phyloP scores from a whole-genome alignment of 2,329 filamentous ascomycete species.

The Epichloe hybrida region DNA sequence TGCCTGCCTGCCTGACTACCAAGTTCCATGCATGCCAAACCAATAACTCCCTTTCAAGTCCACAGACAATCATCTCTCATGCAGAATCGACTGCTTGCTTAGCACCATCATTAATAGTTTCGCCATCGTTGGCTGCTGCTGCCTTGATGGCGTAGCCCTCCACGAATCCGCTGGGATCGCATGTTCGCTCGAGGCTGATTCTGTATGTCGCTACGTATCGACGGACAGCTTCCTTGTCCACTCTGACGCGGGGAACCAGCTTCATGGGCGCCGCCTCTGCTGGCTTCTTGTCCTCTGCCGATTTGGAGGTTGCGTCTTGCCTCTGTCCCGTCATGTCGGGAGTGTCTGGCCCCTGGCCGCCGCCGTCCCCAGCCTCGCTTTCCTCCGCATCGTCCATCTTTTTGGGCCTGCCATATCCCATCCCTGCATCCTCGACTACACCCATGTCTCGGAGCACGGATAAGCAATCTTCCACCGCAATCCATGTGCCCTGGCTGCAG shows the following conservation, averaged over 20 bases:
- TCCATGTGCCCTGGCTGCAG: constrained; percentile 68
- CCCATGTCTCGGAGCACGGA: constrained; percentile 68
- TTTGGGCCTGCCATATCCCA: constrained; percentile 26
- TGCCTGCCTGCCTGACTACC: no score
- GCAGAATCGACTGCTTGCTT: constrained; percentile 9
- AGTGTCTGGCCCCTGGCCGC: background rate
- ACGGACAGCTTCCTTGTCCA: constrained; percentile 44
- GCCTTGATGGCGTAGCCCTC: constrained; percentile 47
- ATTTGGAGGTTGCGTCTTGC: background rate
- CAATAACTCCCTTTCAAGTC: no score
- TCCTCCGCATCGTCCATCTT: constrained; percentile 1
- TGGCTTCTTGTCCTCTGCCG: background rate
- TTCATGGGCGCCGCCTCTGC: constrained; percentile 9
- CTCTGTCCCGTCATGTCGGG: background rate
- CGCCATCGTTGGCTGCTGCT: constrained; percentile 16
- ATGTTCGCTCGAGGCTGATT: constrained; percentile 50
- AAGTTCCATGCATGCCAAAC: no score
- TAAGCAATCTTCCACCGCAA: constrained; percentile 73
- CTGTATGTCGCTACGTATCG: constrained; percentile 52
- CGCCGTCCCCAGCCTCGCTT: constrained; percentile 6
- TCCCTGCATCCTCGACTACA: constrained; percentile 45
- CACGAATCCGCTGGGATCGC: constrained; percentile 63
- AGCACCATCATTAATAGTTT: constrained; percentile 17
- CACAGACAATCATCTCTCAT: background rate
- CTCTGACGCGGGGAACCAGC: constrained; percentile 31